Evolutionary conservation across 164 flowering plant species (phyloP), one percentile per base, ranked within the genome.

Genomic region (Warburgia ugandensis): DNA sequence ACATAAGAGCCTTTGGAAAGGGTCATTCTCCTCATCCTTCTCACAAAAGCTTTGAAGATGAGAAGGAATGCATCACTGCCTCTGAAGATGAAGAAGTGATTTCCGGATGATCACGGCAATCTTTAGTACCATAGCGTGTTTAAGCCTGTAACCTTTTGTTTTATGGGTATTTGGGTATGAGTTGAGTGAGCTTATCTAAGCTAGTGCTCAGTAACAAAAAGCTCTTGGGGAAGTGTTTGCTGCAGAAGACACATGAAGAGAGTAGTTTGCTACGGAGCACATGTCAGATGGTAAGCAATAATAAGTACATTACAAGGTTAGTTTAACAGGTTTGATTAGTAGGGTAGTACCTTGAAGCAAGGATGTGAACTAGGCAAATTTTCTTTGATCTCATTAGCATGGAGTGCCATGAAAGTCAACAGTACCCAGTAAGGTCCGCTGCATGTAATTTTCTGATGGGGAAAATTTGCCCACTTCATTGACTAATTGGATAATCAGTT

Each of bases 131-230:
- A n/a, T 52, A 23, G 31, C 23, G 13, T 40, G 27, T 22, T 59
- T 57, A 30, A 29, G n/a, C 26, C 33, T 23, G 21, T 27, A 31
- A 29, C 7, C 29, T 16, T 26, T 17, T 26, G 27, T 16, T 33
- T 29, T 27, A n/a, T 39, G 14, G 40, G 19, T 48, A 23, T 30
- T 7, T 26, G 35, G 36, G 7, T 30, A 41, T 42, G 29, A 29
- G 52, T 27, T 19, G 21, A 22, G 16, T 29, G 25, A 38, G 68
- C 64, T 50, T 57, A 20, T 60, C 56, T 29, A 65, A 62, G 71
- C 80, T 62, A 61, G 78, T 77, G 86, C 84, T 83, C 84, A 49
- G 76, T 74, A 77, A 68, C 86, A 77, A 77, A 83, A 61, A 62
- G 59, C 73, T 80, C 82, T 76, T 69, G 33, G 7, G n/a, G 31